These are phyloP conservation scores for Barnettozyma hawaiiensis DNA, from an alignment of 1,139 yeast genomes.

Conservation along the genomic window DNA sequence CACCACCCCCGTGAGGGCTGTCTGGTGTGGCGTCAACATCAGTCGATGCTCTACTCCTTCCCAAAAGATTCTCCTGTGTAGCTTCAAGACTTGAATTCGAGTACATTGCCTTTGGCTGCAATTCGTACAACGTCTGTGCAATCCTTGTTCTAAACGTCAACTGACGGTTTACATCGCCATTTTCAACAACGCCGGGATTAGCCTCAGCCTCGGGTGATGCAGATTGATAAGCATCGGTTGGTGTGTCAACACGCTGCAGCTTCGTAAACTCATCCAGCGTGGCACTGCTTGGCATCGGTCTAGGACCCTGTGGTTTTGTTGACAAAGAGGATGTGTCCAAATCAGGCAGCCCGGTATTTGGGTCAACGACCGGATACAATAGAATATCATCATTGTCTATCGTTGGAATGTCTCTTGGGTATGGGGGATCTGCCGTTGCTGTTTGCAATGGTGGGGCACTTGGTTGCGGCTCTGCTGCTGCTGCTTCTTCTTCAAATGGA, in stretches of 20 bases:
- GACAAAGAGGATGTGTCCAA: constrained; percentile 4
- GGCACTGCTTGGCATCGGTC: constrained; percentile 21
- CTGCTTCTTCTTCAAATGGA: neutral
- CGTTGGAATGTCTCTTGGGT: constrained; percentile 16
- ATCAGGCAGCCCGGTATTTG: neutral
- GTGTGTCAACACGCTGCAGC: neutral
- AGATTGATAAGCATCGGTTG: constrained; percentile 1
- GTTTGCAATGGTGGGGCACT: constrained; percentile 3
- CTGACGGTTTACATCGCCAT: constrained; percentile 15
- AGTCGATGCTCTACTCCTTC: neutral
- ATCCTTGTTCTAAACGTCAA: constrained; percentile 24
- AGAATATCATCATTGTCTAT: neutral
- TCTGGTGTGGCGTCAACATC: constrained; percentile 4
- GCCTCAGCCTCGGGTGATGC: constrained; percentile 3
- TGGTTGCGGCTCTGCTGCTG: neutral
- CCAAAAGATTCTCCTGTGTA: constrained; percentile 12
- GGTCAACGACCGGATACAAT: constrained; percentile 14
- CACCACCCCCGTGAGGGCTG: neutral
- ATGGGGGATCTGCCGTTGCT: constrained; percentile 10
- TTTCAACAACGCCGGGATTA: neutral
- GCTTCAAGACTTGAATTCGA: constrained; percentile 16
- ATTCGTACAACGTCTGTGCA: constrained; percentile 19
- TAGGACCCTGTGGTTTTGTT: constrained; percentile 20
- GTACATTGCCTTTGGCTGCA: constrained; percentile 15
- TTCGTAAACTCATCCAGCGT: neutral